These are phyloP conservation scores for Cystofilobasidium macerans DNA, from an alignment of 768 basidiomycete genomes.

Conservation along the genomic window DNA sequence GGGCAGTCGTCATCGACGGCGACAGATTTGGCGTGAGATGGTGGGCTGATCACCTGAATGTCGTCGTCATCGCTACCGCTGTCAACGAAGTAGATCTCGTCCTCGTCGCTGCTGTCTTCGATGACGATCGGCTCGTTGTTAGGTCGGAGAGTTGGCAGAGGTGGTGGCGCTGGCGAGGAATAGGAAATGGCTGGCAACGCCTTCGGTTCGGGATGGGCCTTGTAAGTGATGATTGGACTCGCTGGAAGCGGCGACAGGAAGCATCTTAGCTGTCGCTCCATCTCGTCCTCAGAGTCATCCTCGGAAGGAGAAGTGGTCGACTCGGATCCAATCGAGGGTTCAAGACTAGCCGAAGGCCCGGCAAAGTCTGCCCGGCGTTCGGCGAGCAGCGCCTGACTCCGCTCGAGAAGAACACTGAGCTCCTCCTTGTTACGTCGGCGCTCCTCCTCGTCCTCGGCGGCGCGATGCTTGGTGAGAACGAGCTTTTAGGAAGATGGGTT, in stretches of 20 bases:
- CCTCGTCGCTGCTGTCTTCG: background rate
- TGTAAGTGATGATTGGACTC: conserved; percentile 26
- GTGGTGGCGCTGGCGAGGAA: background rate
- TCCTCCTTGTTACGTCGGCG: conserved; percentile 68
- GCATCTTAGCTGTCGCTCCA: too few species aligned
- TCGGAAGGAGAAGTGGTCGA: background rate
- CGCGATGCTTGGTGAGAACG: conserved; percentile 42
- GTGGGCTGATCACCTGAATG: background rate
- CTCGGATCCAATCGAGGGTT: background rate
- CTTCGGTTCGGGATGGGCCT: background rate
- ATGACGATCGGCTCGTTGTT: background rate
- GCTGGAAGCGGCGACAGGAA: conserved; percentile 1
- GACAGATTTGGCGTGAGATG: background rate
- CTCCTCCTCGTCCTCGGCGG: conserved; percentile 62
- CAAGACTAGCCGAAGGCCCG: conserved; percentile 41
- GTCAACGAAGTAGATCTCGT: background rate
- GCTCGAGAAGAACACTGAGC: conserved; percentile 77
- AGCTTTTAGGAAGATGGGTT: too few species aligned
- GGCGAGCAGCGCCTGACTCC: conserved; percentile 74
- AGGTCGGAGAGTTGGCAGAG: too few species aligned
- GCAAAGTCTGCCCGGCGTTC: conserved; percentile 64
- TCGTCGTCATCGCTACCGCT: background rate
- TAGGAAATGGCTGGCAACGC: background rate
- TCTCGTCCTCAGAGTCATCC: conserved; percentile 18
- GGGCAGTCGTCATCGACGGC: too few species aligned